phyloP scores from a whole-genome alignment of 768 basidiomycete genomes.

The Serendipita indica region DNA sequence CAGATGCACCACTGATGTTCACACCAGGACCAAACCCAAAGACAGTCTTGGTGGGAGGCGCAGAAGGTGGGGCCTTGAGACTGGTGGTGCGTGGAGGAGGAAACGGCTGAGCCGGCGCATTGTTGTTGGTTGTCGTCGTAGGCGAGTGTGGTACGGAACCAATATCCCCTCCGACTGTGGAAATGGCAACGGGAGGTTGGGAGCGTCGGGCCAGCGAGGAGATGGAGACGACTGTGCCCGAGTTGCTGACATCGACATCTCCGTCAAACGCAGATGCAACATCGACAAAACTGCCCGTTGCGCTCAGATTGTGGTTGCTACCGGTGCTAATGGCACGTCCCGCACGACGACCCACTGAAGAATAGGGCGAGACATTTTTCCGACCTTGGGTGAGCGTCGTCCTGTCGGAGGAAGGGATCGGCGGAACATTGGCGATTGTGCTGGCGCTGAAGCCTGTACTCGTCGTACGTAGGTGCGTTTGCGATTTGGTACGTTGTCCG shows the following conservation, averaged over 20 bases:
- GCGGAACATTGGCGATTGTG: not conserved
- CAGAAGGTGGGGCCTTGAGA: not conserved
- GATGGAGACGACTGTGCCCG: not conserved
- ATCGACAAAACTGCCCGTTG: not conserved
- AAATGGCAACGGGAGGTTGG: not conserved
- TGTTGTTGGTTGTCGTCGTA: not conserved
- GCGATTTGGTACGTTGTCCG: constrained; percentile 5
- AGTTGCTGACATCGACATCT: not conserved
- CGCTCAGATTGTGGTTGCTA: not conserved
- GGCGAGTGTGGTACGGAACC: not conserved
- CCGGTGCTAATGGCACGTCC: not conserved
- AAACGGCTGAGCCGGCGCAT: not conserved
- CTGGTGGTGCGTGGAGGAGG: not conserved
- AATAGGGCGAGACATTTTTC: not conserved
- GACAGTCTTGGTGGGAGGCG: not conserved
- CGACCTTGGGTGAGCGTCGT: no score
- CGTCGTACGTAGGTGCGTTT: not conserved
- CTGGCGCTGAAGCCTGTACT: not conserved
- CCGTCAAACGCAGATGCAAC: not conserved
- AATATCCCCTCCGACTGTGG: not conserved
- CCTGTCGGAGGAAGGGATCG: constrained; percentile 3
- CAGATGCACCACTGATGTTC: not conserved
- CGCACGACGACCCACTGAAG: not conserved
- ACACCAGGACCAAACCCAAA: not conserved
- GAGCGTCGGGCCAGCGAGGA: not conserved